Evolutionary conservation across 139 green algal species (phyloP), one percentile per base, ranked within the genome.

Genomic region (Klebsormidium nitens): DNA sequence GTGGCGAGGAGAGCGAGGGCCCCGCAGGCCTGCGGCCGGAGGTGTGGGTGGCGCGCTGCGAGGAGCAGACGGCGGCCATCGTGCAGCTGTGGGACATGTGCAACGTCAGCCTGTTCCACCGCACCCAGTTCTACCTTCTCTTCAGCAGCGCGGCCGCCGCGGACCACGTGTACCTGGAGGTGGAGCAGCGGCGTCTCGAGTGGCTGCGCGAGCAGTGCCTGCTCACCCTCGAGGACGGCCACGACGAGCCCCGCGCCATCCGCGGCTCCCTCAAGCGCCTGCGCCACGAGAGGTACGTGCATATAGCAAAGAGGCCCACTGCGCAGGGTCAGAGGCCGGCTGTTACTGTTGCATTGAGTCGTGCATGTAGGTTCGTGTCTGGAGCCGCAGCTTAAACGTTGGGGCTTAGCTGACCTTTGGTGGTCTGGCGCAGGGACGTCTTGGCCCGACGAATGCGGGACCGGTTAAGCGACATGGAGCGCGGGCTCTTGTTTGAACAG

Each of bases 71-170:
- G 42, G 14, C 8, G n/a, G n/a, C 36, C 34, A 78, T 75, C 5
- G 28, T 72, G 36, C 32, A 59, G 44, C 71, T 75, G 58, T 78
- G 71, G 71, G 35, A 74, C n/a, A 36, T n/a, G 23, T 64, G 64
- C 44, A 63, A 78, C 11, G 71, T 78, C 36, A 56, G 63, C n/a
- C 63, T 78, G 31, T 34, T 69, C n/a, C 71, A 75, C 55, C 64
- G 71, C 8, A 59, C 71, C 36, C 64, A 75, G 17, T 75, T 78
- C 36, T 78, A 61, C 49, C 71, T 78, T 8, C 34, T 66, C 19
- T 50, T 78, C 19, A 75, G 35, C 19, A 64, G 71, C 28, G 64
- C 32, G n/a, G 42, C 11, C 11, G 19, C 26, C 28, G 36, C 46
- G 42, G 71, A 75, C 35, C 44, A 14, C 3, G n/a, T 75, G 14